These are phyloP conservation scores for Talaromyces sp. DNA, from an alignment of 2,329 filamentous ascomycete genomes.

Conservation along the genomic window DNA sequence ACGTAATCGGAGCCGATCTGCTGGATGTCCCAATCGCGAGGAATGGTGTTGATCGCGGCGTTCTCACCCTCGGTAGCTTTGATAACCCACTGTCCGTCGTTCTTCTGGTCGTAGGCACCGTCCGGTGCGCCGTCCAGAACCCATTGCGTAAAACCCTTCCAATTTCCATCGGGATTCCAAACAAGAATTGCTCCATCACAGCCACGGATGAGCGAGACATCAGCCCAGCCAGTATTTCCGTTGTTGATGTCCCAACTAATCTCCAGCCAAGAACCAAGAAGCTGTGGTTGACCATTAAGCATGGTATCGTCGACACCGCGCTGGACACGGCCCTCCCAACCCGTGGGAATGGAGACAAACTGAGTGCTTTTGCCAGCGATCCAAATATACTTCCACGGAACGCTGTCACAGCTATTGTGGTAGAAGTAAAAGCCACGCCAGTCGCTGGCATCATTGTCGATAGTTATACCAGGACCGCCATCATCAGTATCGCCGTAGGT, in stretches of 20 bases:
- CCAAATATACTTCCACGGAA: conserved; percentile 9
- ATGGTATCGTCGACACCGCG: conserved; percentile 1
- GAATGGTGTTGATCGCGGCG: conserved; percentile 4
- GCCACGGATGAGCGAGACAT: conserved; percentile 5
- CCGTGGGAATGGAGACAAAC: not conserved
- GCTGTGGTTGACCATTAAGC: conserved; percentile 3
- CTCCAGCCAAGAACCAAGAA: conserved; percentile 6
- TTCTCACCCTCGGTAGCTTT: not conserved
- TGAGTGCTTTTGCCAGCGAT: conserved; percentile 2
- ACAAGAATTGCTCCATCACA: conserved; percentile 6
- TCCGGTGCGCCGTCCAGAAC: conserved; percentile 2
- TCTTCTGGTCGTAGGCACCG: conserved; percentile 5
- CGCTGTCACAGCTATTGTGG: conserved; percentile 5
- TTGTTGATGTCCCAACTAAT: conserved; percentile 2
- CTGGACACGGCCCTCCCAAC: conserved; percentile 6
- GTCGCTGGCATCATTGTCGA: not conserved
- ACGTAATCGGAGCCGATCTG: not conserved
- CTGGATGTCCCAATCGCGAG: conserved; percentile 5
- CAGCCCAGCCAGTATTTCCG: conserved; percentile 4
- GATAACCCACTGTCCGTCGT: conserved; percentile 6
- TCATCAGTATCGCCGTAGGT: conserved; percentile 4
- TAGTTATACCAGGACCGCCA: conserved; percentile 7
- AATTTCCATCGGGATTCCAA: conserved; percentile 2
- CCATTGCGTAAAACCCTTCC: conserved; percentile 6
- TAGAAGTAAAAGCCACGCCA: conserved; percentile 7